Base-by-base conservation (phyloP, 2,329 filamentous ascomycete species). In the Arthroderma uncinatum region DNA sequence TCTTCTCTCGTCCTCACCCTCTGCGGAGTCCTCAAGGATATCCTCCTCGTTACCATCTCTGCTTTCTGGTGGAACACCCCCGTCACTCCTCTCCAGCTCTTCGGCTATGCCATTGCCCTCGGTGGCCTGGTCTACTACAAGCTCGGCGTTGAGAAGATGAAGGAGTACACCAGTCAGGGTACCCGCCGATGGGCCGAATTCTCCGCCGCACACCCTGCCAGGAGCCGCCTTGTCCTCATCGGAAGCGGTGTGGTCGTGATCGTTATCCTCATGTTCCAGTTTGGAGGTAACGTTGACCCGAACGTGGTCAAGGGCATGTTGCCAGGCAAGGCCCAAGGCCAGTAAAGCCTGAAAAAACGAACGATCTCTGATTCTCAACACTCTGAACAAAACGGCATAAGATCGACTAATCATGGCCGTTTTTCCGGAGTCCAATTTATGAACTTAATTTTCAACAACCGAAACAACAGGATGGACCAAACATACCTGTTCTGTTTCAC, bases 21-120 rank as follows among this genome's bases (percentile, higher is more conserved):
- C 23, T 90, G 85, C 59, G 88, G 89, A 70, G 89, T 94, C 62
- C 81, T 93, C 66, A 94, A 94, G 74, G 88, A 90, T 71, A 91
- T 94, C 60, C 82, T 94, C 58, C 83, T 94, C 57, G 87, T 94
- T 62, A 76, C 80, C 60, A 79, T 83, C 58, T 89, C 86, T 55
- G 86, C 93, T 73, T 70, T 88, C 67, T 84, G 92, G 69, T 93
- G 88, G 84, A 77, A 80, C 63, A 89, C 87, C 57, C 79, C 82
- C 33, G 85, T 93, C 66, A 79, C 83, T 19, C 68, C 74, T 23
- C 78, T 89, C 57, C 89, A 94, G 73, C 82, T 83, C 65, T 78
- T 91, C 68, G 89, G 89, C 64, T 94, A 94, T 77, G 76, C 78
- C 64, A 80, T 92, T 65, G 87, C 89, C 39, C 77, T 85, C 16